Evolutionary conservation across 192 early-diverging fungal genomes (phyloP).

Genomic region (Coemansia sp.): DNA sequence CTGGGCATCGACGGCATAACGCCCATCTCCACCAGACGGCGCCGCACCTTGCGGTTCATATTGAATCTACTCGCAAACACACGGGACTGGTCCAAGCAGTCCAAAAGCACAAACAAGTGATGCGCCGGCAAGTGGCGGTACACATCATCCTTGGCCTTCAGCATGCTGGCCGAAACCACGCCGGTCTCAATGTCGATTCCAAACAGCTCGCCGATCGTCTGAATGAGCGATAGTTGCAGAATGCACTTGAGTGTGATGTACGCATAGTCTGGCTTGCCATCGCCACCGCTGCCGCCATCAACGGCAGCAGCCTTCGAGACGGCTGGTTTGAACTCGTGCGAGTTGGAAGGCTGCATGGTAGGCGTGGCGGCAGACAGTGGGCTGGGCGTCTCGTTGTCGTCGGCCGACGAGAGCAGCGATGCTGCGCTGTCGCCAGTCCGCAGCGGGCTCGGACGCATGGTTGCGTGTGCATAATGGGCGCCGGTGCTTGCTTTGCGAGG

Average conservation of each 20-base stretch:
- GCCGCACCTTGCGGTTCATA: constrained; percentile 69
- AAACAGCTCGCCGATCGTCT: constrained; percentile 83
- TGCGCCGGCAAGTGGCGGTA: constrained; percentile 48
- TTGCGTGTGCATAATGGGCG: constrained; percentile 4
- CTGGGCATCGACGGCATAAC: constrained; percentile 91
- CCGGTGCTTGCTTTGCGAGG: background rate
- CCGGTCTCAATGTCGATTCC: constrained; percentile 60
- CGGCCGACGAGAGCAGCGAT: constrained; percentile 29
- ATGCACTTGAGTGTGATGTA: constrained; percentile 88
- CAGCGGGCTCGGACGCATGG: constrained; percentile 34
- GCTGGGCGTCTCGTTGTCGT: constrained; percentile 32
- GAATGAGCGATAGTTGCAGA: constrained; percentile 83
- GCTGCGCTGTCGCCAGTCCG: constrained; percentile 28
- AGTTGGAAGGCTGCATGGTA: background rate
- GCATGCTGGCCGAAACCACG: constrained; percentile 8
- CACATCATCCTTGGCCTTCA: constrained; percentile 23
- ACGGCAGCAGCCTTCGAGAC: background rate
- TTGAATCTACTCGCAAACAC: constrained; percentile 84
- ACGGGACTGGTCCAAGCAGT: constrained; percentile 77
- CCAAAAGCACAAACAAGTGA: constrained; percentile 75
- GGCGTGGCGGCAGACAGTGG: constrained; percentile 2
- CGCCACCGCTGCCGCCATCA: background rate
- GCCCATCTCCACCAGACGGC: constrained; percentile 76
- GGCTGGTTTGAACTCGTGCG: background rate
- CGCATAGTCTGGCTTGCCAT: constrained; percentile 71